Evolutionary conservation across 345 rosid genomes (phyloP), one percentile per base, ranked within the genome.

Genomic region (Aurinia saxatilis): DNA sequence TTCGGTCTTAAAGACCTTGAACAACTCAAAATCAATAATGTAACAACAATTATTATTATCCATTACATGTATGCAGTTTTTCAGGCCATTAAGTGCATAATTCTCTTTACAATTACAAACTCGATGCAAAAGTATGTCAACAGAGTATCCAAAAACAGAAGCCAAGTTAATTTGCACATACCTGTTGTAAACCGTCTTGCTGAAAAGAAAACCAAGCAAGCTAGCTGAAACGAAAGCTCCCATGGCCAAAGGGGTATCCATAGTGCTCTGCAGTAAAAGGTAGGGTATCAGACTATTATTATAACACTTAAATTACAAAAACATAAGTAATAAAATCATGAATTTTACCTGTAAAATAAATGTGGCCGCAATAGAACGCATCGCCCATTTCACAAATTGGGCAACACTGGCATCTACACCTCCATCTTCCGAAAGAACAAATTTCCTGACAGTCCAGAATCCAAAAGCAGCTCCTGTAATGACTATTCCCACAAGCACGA

Each of bases 381-480:
- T 87, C 10, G 95, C 87, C 95, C 97, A 90, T 82, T 87, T 93
- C 59, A 90, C 90, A 70, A 93, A 93, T 60, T 84, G 87, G 10
- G 97, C 96, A 41, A 90, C 78, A 62, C 84, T 83, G 41, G 60
- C 80, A 70, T 87, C 92, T 55, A 93, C 99, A 49, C 74, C 79
- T 60, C 97, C 96, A 65, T 87, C 92, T 64, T 84, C 78, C 10
- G 84, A 76, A 21, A 93, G 78, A 15, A 90, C 90, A 66, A 79
- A 93, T 71, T 80, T 93, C 65, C 87, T 80, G 71, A 93, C 99
- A 12, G 90, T 79, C 97, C 97, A 93, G 69, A 74, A 87, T 56
- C 99, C 99, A 37, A 86, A 73, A 71, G 87, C 97, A 77, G 99
- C 99, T 73, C 99, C 99, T 0, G 95, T 62, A n/a, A 90, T 73